Percentiles rank a stretch among this genome's conserved stretches.
phyloP scores from a whole-genome alignment of 2,329 filamentous ascomycete species.

The Pezicula neosporulosa region DNA sequence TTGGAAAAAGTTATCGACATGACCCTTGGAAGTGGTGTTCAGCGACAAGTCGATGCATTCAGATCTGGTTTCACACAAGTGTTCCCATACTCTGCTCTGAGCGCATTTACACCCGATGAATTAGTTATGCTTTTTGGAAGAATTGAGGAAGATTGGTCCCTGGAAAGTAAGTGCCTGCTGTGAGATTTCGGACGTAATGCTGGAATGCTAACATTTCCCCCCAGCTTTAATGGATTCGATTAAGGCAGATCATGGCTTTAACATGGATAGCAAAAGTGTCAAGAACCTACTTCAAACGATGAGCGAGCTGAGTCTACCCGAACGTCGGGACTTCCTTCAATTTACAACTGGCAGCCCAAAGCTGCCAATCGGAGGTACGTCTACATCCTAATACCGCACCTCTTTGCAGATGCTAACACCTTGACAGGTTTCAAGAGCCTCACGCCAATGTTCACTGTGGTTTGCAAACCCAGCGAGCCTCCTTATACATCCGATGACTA shows the following conservation, averaged over 20 bases:
- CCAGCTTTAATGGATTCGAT: constrained; percentile 93
- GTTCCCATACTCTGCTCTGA: constrained; percentile 89
- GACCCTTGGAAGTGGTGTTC: constrained; percentile 86
- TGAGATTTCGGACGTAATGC: neutral
- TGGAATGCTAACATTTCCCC: constrained; percentile 18
- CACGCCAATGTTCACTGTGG: constrained; percentile 97
- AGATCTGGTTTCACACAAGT: constrained; percentile 88
- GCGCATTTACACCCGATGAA: constrained; percentile 92
- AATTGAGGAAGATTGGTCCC: constrained; percentile 93
- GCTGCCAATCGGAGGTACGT: constrained; percentile 91
- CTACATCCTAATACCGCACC: constrained; percentile 1
- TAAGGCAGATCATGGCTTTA: constrained; percentile 97
- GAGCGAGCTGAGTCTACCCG: constrained; percentile 73
- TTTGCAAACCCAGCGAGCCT: constrained; percentile 96
- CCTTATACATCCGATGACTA: constrained; percentile 95
- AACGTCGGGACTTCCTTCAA: constrained; percentile 91
- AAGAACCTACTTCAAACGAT: constrained; percentile 91
- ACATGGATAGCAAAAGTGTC: constrained; percentile 96
- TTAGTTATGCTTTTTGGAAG: constrained; percentile 91
- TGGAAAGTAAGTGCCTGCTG: constrained; percentile 72
- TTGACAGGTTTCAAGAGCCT: constrained; percentile 85
- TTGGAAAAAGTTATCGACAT: constrained; percentile 87
- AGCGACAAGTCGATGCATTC: constrained; percentile 87
- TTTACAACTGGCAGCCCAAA: constrained; percentile 98
- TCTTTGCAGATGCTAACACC: constrained; percentile 29